Conservation (phyloP, 2,329 filamentous ascomycete genomes). For the Harringtonia aguacate region DNA sequence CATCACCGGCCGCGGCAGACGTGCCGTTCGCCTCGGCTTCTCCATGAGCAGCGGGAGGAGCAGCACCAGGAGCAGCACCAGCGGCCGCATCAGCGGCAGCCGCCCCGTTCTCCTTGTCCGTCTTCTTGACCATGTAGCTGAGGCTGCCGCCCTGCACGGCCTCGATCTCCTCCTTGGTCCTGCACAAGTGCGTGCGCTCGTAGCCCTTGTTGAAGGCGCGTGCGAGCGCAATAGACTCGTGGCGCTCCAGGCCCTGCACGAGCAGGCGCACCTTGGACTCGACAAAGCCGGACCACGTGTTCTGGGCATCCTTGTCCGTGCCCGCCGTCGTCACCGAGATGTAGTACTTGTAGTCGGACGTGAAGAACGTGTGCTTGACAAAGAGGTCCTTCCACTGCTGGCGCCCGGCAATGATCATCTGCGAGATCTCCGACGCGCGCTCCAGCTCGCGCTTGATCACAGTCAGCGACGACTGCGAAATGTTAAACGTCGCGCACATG, state of each 20-base stretch:
- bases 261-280: slow-evolving; percentile 87
- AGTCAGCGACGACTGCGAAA: slow-evolving; percentile 73
- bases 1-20: not conserved
- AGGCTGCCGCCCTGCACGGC: slow-evolving; percentile 45
- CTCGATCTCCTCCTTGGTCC: slow-evolving; percentile 33
- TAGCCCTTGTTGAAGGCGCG: slow-evolving; percentile 92
- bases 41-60: not conserved
- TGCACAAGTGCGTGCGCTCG: slow-evolving; percentile 68
- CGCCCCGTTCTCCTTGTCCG: slow-evolving; percentile 31
- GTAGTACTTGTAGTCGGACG: slow-evolving; percentile 88
- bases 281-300: slow-evolving; percentile 82
- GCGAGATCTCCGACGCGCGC: slow-evolving; percentile 65
- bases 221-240: slow-evolving; percentile 69
- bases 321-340: slow-evolving; percentile 78
- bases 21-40: slow-evolving; percentile 2
- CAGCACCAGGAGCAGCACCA: slow-evolving; percentile 1
- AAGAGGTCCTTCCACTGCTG: slow-evolving; percentile 82
- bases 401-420: slow-evolving; percentile 68
- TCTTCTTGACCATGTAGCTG: slow-evolving; percentile 33
- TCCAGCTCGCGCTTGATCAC: slow-evolving; percentile 77
- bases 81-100: slow-evolving; percentile 4
- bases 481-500: slow-evolving; percentile 95
- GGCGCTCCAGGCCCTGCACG: slow-evolving; percentile 71
- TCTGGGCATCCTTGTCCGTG: slow-evolving; percentile 72
- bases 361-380: slow-evolving; percentile 86